These are phyloP conservation scores for Allantophomopsis cytisporea DNA, from an alignment of 2,329 filamentous ascomycete genomes.

Conservation along the genomic window DNA sequence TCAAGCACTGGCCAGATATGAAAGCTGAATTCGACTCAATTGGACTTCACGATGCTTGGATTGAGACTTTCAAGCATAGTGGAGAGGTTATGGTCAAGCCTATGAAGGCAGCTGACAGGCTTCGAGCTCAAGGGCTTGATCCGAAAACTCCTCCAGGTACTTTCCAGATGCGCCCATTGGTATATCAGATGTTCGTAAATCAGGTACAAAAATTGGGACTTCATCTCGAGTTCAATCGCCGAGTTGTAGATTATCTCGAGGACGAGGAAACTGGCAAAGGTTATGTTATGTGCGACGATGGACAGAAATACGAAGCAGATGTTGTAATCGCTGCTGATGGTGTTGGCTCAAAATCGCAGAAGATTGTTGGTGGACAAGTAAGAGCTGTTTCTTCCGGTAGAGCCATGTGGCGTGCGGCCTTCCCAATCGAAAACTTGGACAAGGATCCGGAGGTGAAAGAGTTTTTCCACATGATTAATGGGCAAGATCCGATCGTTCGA, in stretches of 20 bases:
- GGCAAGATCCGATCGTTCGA: constrained; percentile 31
- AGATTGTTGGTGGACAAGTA: constrained; percentile 22
- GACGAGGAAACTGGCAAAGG: constrained; percentile 20
- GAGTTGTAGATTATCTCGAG: constrained; percentile 35
- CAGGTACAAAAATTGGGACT: constrained; percentile 32
- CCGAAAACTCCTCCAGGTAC: constrained; percentile 33
- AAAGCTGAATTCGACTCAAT: constrained; percentile 29
- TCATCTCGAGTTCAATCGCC: constrained; percentile 27
- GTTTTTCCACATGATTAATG: constrained; percentile 15
- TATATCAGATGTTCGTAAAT: constrained; percentile 39
- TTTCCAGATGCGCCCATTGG: constrained; percentile 40
- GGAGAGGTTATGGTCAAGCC: constrained; percentile 25
- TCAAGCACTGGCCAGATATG: constrained; percentile 40
- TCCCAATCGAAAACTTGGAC: constrained; percentile 17
- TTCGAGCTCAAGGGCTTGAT: constrained; percentile 9
- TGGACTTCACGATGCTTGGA: constrained; percentile 1
- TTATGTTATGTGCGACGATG: constrained; percentile 31
- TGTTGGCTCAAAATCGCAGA: constrained; percentile 17
- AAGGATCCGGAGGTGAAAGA: constrained; percentile 13
- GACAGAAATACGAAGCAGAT: constrained; percentile 26
- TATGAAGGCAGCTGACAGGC: constrained; percentile 32
- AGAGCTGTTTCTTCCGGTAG: constrained; percentile 27
- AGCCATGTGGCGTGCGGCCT: constrained; percentile 26
- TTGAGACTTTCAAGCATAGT: background rate
- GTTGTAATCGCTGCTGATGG: constrained; percentile 25